These are phyloP conservation scores for Monilinia polystroma DNA, from an alignment of 2,329 filamentous ascomycete species.

Conservation along the genomic window DNA sequence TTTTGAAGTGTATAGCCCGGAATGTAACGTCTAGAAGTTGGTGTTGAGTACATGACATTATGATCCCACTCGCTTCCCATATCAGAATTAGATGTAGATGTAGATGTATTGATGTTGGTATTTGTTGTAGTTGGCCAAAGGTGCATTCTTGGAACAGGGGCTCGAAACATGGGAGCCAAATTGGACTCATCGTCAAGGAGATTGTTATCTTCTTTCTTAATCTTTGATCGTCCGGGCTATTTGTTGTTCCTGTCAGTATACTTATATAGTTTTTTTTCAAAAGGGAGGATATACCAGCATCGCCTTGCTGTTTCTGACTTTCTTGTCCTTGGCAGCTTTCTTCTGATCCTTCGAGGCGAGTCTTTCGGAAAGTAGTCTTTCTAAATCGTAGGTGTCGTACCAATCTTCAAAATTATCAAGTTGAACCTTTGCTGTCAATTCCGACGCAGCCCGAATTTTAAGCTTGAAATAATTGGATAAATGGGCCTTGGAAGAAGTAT, in stretches of 20 bases:
- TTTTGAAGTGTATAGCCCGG: slow-evolving; percentile 32
- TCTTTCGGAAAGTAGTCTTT: slow-evolving; percentile 72
- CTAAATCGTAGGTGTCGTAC: slow-evolving; percentile 71
- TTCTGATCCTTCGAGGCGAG: slow-evolving; percentile 74
- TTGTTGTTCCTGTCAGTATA: not conserved
- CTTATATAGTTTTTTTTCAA: not conserved
- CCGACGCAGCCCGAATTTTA: slow-evolving; percentile 67
- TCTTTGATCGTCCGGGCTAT: slow-evolving; percentile 5
- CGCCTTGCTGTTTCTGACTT: slow-evolving; percentile 28
- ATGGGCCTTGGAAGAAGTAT: slow-evolving; percentile 91
- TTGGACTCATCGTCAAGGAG: slow-evolving; percentile 19
- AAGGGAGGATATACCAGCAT: not conserved
- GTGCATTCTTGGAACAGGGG: slow-evolving; percentile 40
- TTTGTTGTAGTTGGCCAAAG: slow-evolving; percentile 31
- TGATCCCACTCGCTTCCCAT: slow-evolving; percentile 30
- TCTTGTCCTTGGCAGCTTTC: slow-evolving; percentile 44
- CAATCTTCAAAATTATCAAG: slow-evolving; percentile 73
- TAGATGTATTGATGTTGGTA: slow-evolving; percentile 7
- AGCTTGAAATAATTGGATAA: slow-evolving; percentile 80
- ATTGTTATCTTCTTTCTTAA: slow-evolving; percentile 29
- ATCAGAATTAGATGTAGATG: slow-evolving; percentile 21
- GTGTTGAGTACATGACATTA: slow-evolving; percentile 33
- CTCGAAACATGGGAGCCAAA: slow-evolving; percentile 32
- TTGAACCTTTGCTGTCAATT: slow-evolving; percentile 60
- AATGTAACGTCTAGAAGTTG: slow-evolving; percentile 34